Evolutionary conservation across 75 land plant genomes (phyloP).

Genomic region (Sequoiadendron giganteum): DNA sequence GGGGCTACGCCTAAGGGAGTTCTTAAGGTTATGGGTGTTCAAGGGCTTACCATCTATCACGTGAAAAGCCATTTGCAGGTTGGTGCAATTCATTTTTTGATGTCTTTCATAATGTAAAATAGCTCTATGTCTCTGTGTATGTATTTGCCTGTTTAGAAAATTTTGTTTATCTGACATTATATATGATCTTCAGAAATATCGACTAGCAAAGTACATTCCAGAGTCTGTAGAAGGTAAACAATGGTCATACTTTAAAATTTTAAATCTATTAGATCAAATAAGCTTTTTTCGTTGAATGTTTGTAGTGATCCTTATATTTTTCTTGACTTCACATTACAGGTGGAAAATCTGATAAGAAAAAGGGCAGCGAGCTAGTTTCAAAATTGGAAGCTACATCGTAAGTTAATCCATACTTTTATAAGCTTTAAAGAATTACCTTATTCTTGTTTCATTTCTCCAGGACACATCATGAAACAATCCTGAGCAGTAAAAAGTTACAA

Average conservation of each 20-base stretch:
- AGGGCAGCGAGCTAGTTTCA: slow-evolving; percentile 5
- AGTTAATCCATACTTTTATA: not conserved
- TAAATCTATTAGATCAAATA: not conserved
- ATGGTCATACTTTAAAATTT: not conserved
- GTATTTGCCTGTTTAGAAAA: not conserved
- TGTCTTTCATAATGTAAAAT: not conserved
- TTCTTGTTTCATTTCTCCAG: not conserved
- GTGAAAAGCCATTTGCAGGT: slow-evolving; percentile 39
- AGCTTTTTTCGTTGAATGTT: not conserved
- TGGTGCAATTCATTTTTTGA: not conserved
- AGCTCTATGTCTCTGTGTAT: not conserved
- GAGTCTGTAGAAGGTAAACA: slow-evolving; percentile 53
- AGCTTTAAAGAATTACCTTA: not conserved
- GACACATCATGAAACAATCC: not conserved
- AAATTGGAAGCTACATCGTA: slow-evolving; percentile 12
- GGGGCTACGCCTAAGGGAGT: slow-evolving; percentile 31
- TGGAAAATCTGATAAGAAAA: slow-evolving; percentile 15
- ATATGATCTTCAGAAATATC: slow-evolving; percentile 55
- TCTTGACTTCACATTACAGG: not conserved
- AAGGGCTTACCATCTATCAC: slow-evolving; percentile 30
- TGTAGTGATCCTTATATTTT: not conserved
- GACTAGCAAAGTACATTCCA: slow-evolving; percentile 62
- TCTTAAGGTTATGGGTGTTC: slow-evolving; percentile 29
- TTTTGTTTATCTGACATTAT: not conserved
- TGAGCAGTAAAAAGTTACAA: not conserved